Evolutionary conservation across 2,329 filamentous ascomycete species (phyloP).

Genomic region (Ascocoryne sarcoides): DNA sequence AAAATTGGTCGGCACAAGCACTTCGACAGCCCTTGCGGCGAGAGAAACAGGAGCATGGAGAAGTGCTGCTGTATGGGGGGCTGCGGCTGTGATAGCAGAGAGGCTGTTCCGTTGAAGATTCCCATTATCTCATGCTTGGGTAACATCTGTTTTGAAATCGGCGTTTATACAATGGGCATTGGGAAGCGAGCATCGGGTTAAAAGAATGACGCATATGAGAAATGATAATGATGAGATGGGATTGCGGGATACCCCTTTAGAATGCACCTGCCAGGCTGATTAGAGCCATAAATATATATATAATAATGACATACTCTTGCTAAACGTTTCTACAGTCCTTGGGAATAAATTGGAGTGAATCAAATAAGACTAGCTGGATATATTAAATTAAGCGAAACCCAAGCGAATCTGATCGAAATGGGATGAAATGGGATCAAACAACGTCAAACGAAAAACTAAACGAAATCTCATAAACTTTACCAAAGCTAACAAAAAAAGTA

Average conservation of each 20-base stretch:
- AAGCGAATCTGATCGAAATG: too few relatives aligned
- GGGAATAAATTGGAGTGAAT: too few relatives aligned
- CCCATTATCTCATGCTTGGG: neutral
- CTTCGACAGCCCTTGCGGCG: slow-evolving; percentile 12
- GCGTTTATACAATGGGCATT: neutral
- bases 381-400: too few relatives aligned
- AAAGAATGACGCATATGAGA: neutral
- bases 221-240: neutral
- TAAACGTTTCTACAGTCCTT: too few relatives aligned
- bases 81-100: slow-evolving; percentile 11
- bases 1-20: slow-evolving; percentile 16
- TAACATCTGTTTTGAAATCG: neutral
- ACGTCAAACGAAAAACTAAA: too few relatives aligned
- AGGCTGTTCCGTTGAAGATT: slow-evolving; percentile 8
- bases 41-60: slow-evolving; percentile 10
- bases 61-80: slow-evolving; percentile 11
- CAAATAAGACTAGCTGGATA: too few relatives aligned
- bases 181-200: neutral
- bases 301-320: neutral
- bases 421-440: too few relatives aligned
- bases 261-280: neutral
- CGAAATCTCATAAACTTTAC: too few relatives aligned
- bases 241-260: neutral
- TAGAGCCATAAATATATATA: neutral
- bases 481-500: too few relatives aligned